Base-by-base conservation (phyloP, 2,329 filamentous ascomycete species). In the Xylariales sp. region DNA sequence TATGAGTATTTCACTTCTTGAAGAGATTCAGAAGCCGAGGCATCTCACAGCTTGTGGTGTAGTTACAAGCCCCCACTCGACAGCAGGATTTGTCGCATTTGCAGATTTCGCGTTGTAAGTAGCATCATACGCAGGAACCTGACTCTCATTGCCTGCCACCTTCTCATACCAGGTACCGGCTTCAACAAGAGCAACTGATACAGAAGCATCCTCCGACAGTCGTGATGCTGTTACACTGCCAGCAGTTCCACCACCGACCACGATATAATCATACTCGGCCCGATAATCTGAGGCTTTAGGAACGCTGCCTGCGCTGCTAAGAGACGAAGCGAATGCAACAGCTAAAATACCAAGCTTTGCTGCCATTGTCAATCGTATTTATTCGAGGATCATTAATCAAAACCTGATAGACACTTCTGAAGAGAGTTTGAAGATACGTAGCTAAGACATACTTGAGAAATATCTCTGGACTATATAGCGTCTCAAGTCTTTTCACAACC, bases 141-240 rank as follows among this genome's bases (percentile, higher is more conserved):
- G 36, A 28, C 36, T 62, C 41, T 54, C 36, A 23, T 62, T 62
- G 9, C 59, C 59, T 9, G 39, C 50, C 14, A 36, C 36, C n/a
- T 62, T 55, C 28, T 54, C 59, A 14, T 23, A 45, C 59, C 59
- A 62, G 12, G 59, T 62, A 32, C 60, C 60, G 10, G 60, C 60
- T 43, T 63, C 60, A 14, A 63, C 48, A n/a, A 63, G 18, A 30
- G 60, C 60, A 49, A 62, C 59, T 30, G 60, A 46, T 28, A 56
- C 41, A n/a, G 16, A 28, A 12, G 50, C 30, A 18, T 63, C 60
- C 6, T 63, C 60, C 3, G 60, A 36, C 12, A 63, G 46, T 28
- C 60, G 36, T 16, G n/a, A 34, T 9, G 60, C 60, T 39, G 16
- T 48, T 6, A 56, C 43, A 5, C 10, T 34, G 7, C 60, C 60